These are phyloP conservation scores for Monosporascus ibericus DNA, from an alignment of 2,329 filamentous ascomycete genomes.

Conservation along the genomic window DNA sequence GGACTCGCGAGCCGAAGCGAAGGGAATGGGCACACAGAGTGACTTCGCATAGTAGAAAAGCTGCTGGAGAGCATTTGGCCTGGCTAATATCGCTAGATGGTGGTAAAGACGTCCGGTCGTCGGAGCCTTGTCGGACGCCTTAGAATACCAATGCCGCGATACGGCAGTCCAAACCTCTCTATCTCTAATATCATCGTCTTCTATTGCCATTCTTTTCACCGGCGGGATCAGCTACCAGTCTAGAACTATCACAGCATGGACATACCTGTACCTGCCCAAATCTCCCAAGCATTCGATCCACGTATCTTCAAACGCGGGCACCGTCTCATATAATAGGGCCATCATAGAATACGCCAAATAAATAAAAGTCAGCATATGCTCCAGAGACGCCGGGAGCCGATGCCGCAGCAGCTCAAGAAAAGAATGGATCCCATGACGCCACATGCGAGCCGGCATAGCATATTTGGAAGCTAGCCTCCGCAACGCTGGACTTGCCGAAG, in stretches of 20 bases:
- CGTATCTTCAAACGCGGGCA: slow-evolving; percentile 74
- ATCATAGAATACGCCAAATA: slow-evolving; percentile 89
- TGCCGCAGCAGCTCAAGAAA: slow-evolving; percentile 74
- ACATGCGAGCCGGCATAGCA: slow-evolving; percentile 89
- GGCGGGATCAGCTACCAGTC: slow-evolving; percentile 4
- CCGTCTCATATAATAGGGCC: slow-evolving; percentile 78
- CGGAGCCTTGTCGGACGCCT: slow-evolving; percentile 71
- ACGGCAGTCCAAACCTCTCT: slow-evolving; percentile 78
- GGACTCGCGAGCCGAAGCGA: slow-evolving; percentile 61
- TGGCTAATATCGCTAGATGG: slow-evolving; percentile 73
- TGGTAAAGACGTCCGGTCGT: slow-evolving; percentile 77
- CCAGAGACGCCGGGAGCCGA: slow-evolving; percentile 67
- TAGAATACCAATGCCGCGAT: slow-evolving; percentile 76
- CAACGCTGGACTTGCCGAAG: slow-evolving; percentile 63
- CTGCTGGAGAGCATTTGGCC: slow-evolving; percentile 64
- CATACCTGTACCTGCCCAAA: slow-evolving; percentile 61
- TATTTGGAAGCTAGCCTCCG: slow-evolving; percentile 70
- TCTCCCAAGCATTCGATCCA: slow-evolving; percentile 95
- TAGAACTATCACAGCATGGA: slow-evolving; percentile 2
- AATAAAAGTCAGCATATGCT: slow-evolving; percentile 89
- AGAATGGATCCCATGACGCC: slow-evolving; percentile 84
- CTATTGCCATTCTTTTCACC: slow-evolving; percentile 70
- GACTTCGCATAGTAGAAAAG: slow-evolving; percentile 68
- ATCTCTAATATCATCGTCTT: slow-evolving; percentile 70
- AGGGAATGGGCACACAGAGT: slow-evolving; percentile 61